Base-by-base conservation (phyloP, 2,329 filamentous ascomycete genomes). In the Trichoderma sp. region DNA sequence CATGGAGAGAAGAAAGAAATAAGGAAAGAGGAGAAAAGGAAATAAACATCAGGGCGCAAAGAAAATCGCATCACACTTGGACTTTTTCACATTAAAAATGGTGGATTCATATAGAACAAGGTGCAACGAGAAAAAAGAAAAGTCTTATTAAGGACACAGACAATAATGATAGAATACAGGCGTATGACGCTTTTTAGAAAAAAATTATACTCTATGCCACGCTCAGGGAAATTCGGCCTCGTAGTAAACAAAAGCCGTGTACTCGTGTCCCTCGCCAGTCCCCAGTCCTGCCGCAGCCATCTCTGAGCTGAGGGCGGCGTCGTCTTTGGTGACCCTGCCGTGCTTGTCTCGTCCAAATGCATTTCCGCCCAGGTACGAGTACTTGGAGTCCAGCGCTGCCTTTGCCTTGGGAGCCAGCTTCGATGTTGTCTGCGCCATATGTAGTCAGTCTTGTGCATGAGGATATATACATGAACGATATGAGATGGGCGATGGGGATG, bases 181-280 rank as follows among this genome's bases (percentile, higher is more conserved):
- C 67, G 57, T 61, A 53, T 69, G 39, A 69, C 67, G 67, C 57
- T 61, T 69, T 69, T 69, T 69, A 59, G 55, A 69, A 62, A 34
- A 39, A 53, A 32, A 39, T 34, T 34, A 28, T 4, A 53, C 66
- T 61, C 30, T 61, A 61, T 73, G 66, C 55, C 71, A 53, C 72
- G 23, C 43, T 72, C 78, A 81, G 64, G 86, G 85, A 71, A 98
- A 90, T 79, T 96, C 93, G 80, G 98, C 93, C 80, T 97, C 93
- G 83, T 98, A 99, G 85, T 95, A 98, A 79, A 98, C 96, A 82
- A 97, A 99, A 53, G 96, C 92, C 73, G 94, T 96, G 84, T 98
- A 99, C 81, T 98, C 94, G 76, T 88, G 86, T 68, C 91, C 91
- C 72, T 94, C 93, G 20, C 89, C 90, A 55, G 88, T 88, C 28